Conservation (phyloP, 2,329 filamentous ascomycete species). For the Hymenoscyphus fraxineus region DNA sequence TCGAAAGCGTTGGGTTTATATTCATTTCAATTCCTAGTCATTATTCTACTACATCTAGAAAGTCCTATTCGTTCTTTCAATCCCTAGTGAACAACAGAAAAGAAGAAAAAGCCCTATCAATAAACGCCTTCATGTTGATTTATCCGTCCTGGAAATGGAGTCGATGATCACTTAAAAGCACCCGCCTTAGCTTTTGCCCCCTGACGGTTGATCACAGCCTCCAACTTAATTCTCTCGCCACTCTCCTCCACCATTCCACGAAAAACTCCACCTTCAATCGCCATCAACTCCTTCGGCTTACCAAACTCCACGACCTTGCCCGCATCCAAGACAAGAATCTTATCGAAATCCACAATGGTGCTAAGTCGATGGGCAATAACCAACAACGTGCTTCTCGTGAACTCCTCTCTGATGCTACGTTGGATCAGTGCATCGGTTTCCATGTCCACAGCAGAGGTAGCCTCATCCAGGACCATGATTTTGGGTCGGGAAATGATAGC, state of each 20-base stretch:
- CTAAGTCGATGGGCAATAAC: constrained; percentile 74
- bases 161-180: too few species aligned
- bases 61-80: too few species aligned
- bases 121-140: too few species aligned
- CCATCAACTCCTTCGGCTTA: constrained; percentile 58
- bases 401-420: constrained; percentile 67
- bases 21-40: too few species aligned
- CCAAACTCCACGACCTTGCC: constrained; percentile 67
- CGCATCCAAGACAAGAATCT: constrained; percentile 67
- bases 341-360: constrained; percentile 74
- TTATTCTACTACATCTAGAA: too few species aligned
- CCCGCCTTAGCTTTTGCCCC: too few species aligned
- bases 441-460: constrained; percentile 76
- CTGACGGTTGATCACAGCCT: constrained; percentile 16
- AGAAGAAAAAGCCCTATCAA: too few species aligned
- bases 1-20: too few species aligned
- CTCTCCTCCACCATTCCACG: constrained; percentile 60
- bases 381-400: constrained; percentile 63
- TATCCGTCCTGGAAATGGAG: too few species aligned
- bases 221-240: constrained; percentile 46
- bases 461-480: constrained; percentile 78
- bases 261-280: constrained; percentile 46
- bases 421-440: constrained; percentile 71
- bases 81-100: too few species aligned
- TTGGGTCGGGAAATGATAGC: constrained; percentile 69